Evolutionary conservation across 176 grass and related monocot genomes (phyloP), one percentile per base, ranked within the genome.

Genomic region (Bolboschoenus planiculmis): DNA sequence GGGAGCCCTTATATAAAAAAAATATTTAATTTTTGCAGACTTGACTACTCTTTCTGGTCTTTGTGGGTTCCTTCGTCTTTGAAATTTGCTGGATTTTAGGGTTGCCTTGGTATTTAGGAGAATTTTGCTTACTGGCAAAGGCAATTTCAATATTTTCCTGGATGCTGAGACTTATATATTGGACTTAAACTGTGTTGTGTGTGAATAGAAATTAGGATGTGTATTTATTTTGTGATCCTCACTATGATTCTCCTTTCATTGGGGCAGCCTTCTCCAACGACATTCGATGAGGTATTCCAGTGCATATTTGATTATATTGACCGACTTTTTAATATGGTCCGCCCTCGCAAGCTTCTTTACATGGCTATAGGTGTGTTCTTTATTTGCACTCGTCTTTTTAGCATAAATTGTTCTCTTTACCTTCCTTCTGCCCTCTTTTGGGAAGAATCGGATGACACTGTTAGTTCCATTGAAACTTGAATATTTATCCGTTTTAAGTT

Each of bases 241-340:
- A 59, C 62, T 47, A 60, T 47, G 58, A 82, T 82, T 82, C 7
- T 82, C 42, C 13, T 60, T 81, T 63, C 24, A 27, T 46, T 82
- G 79, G 37, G 10, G 71, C 92, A 99, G 96, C 89, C 96, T 31
- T 84, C 96, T 64, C 96, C 96, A 21, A 95, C 91, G 65, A 95
- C 96, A 79, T 99, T 99, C 42, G 59, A 74, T 54, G 96, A 99
- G 70, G 92, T 99, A 58, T 99, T 99, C 76, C 87, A 93, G 82
- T 95, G 96, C 83, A 93, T 99, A 78, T 99, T 99, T 89, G 92
- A 95, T 86, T 99, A 99, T 80, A 99, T 99, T 21, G 96, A 99
- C 63, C 87, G 92, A 78, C 83, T 99, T 46, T 99, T 99, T 56
- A 4, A 87, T 85, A 99, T 99, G 92, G 92, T 99, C 78, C 96